phyloP scores from a whole-genome alignment of 805 yeast species.

The Suhomyces pyralidae region DNA sequence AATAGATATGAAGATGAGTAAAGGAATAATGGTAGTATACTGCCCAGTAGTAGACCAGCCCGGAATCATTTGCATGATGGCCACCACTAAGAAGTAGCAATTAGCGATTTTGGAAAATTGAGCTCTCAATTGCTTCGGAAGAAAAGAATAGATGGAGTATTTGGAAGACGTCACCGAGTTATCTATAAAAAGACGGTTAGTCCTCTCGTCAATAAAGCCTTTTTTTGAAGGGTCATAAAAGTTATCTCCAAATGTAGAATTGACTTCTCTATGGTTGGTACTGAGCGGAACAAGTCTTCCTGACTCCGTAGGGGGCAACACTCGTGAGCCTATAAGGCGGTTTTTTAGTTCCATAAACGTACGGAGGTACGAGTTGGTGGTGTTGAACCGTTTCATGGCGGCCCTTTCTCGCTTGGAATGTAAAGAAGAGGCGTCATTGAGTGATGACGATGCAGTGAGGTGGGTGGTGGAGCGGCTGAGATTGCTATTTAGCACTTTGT shows the following conservation, averaged over 20 bases:
- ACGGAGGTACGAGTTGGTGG: slow-evolving; percentile 12
- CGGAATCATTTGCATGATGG: slow-evolving; percentile 93
- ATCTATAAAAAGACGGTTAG: slow-evolving; percentile 52
- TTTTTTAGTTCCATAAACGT: slow-evolving; percentile 24
- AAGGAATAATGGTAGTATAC: slow-evolving; percentile 88
- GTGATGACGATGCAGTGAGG: slow-evolving; percentile 13
- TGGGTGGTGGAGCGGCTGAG: slow-evolving; percentile 24
- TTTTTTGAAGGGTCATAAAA: slow-evolving; percentile 20
- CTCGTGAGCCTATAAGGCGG: slow-evolving; percentile 44
- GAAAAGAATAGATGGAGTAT: slow-evolving; percentile 73
- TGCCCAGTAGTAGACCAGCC: slow-evolving; percentile 97
- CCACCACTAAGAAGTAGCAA: slow-evolving; percentile 82
- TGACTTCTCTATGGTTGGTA: slow-evolving; percentile 36
- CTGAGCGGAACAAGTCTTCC: slow-evolving; percentile 78
- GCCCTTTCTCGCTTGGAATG: slow-evolving; percentile 14
- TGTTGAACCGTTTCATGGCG: slow-evolving; percentile 11
- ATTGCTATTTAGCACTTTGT: slow-evolving; percentile 8
- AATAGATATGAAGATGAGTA: slow-evolving; percentile 79
- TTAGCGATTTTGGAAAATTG: slow-evolving; percentile 94
- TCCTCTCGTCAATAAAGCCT: slow-evolving; percentile 67
- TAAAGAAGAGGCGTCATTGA: slow-evolving; percentile 17
- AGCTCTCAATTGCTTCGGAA: slow-evolving; percentile 85
- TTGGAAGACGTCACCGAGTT: slow-evolving; percentile 84
- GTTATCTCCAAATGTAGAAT: slow-evolving; percentile 26
- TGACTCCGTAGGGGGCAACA: slow-evolving; percentile 51